Base-by-base conservation (phyloP, 345 rosid genomes). In the Euclidium syriacum region DNA sequence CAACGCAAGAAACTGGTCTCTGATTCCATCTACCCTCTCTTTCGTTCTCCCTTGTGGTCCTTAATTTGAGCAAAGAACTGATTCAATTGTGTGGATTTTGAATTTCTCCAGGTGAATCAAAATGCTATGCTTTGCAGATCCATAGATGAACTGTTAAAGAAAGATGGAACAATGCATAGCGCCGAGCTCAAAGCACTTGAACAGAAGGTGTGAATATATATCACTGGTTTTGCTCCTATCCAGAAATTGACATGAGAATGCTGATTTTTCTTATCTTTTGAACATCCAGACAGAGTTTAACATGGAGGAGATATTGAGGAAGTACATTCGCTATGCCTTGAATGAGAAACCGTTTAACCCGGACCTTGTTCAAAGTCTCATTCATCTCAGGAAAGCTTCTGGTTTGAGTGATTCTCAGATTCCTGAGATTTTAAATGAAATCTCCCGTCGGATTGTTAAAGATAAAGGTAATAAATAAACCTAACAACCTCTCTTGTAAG, bases 321-420 rank as follows among this genome's bases (percentile, higher is more conserved):
- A 94, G 75, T 94, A 90, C 74, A 81, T 87, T 64, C 83, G 92
- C 1, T 90, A 87, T 67, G 84, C 85, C 0, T 62, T 94, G 88
- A 90, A 94, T 65, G 99, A 94, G 82, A 94, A 84, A 54, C 95
- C 95, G 11, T 94, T 90, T 62, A 84, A 78, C 62, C 87, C 96
- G 1, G 85, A 87, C 18, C 73, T 94, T 65, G 83, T 94, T 65
- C 62, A 74, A 51, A 52, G 38, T 77, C 82, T 90, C 40, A 84
- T 94, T 73, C 82, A 74, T 55, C 81, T 94, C n/a, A 80, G 95
- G 64, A 80, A 70, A 73, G 90, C 89, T 66, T 81, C 91, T 64
- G 67, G 74, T 84, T 73, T 94, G 74, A 81, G 80, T 48, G 90
- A 84, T 49, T 63, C 88, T 52, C 86, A 75, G 54, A 79, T 81